These are phyloP conservation scores for Backusella morwellensis DNA, from an alignment of 192 early-diverging fungal species.

Conservation along the genomic window DNA sequence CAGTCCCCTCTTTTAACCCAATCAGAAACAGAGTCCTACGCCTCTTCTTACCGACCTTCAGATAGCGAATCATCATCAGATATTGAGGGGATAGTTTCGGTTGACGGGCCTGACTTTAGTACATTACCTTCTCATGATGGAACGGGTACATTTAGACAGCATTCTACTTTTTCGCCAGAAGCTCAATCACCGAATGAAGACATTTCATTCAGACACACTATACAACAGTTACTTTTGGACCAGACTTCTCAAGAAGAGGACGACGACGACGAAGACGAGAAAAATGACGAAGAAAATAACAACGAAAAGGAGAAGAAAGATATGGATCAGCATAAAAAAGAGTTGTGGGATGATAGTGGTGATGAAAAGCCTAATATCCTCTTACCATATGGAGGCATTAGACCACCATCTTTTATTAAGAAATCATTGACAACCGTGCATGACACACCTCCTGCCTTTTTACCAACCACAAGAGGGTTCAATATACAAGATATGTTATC, in stretches of 20 bases:
- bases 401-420: neutral
- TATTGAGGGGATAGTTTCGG: slow-evolving; percentile 12
- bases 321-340: neutral
- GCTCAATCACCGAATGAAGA: neutral
- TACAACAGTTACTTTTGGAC: neutral
- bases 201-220: neutral
- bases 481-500: neutral
- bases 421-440: slow-evolving; percentile 6
- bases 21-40: slow-evolving; percentile 28
- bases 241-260: neutral
- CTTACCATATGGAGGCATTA: neutral
- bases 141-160: slow-evolving; percentile 31
- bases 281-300: neutral
- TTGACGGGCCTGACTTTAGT: neutral
- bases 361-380: neutral
- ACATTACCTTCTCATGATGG: slow-evolving; percentile 38
- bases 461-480: neutral
- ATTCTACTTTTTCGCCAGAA: neutral
- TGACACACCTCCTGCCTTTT: neutral
- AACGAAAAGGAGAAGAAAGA: neutral
- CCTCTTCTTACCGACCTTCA: slow-evolving; percentile 25
- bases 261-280: neutral
- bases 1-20: slow-evolving; percentile 16
- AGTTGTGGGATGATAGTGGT: neutral
- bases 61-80: slow-evolving; percentile 31